Base-by-base conservation (phyloP, 2,329 filamentous ascomycete species). In the Hortaea werneckii region DNA sequence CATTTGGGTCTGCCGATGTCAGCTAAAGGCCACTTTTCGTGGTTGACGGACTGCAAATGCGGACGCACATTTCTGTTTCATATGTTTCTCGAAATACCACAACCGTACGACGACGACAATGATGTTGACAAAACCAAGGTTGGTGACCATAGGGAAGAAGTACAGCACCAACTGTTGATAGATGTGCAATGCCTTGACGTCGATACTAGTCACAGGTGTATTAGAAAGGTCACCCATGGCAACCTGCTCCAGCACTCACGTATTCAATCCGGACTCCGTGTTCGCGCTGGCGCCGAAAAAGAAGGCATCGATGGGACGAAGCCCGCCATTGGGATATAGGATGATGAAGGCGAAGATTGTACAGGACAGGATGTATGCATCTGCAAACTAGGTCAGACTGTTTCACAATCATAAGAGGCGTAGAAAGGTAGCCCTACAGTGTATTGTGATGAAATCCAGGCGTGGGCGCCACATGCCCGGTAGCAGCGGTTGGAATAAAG, bases 81-180 rank as follows among this genome's bases (percentile, higher is more conserved):
- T 96, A 6, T 88, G 80, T 66, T 94, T 95, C 67, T 98, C 89
- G 62, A 98, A 98, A 90, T 89, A 98, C 67, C 95, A 95, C 1
- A 98, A 73, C 26, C 92, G 84, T 10, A 96, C 75, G 56, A 95
- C 90, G 6, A 98, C 92, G 39, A 98, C 87, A 39, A 79, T 84
- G 1, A 85, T 79, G 60, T 94, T 81, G 57, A 95, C 82, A 40
- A 85, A 82, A 50, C 95, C 92, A 0, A 88, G 88, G 42, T 87
- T 94, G 27, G 83, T 80, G 9, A 87, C 57, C 73, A 87, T 82
- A 4, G 83, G 72, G 37, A 86, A 73, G 5, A 88, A 58, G 57
- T 83, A 88, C 27, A 94, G 68, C 42, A 85, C 74, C 37, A 86
- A 61, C 57, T 76, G 73, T 53, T 75, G 72, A 55, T 73, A 74